Percentiles rank a stretch among this genome's conserved stretches.
phyloP scores from a whole-genome alignment of 2,329 filamentous ascomycete species.

The Incumbomyces delicatus region DNA sequence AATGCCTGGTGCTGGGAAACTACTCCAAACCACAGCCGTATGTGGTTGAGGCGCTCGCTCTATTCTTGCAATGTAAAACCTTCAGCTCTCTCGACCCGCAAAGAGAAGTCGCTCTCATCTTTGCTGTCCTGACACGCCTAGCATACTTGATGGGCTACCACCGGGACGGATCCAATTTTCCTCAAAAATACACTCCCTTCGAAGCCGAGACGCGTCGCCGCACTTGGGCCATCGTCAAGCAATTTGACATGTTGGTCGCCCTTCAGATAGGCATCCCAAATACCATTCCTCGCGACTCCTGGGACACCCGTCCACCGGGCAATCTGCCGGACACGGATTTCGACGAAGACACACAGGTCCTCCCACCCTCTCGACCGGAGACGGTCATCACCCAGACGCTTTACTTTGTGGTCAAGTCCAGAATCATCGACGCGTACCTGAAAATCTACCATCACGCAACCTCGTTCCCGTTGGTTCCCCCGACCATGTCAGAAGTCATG shows the following conservation, averaged over 20 bases:
- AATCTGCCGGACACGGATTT: slow-evolving; percentile 56
- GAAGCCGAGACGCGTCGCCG: slow-evolving; percentile 46
- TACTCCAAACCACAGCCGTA: slow-evolving; percentile 17
- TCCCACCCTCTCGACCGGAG: slow-evolving; percentile 46
- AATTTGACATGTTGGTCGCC: slow-evolving; percentile 52
- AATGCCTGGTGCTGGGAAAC: slow-evolving; percentile 45
- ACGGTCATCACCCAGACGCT: slow-evolving; percentile 34
- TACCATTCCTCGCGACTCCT: slow-evolving; percentile 51
- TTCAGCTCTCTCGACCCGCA: slow-evolving; percentile 43
- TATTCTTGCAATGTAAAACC: slow-evolving; percentile 46
- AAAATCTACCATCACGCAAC: slow-evolving; percentile 24
- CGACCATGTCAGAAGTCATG: slow-evolving; percentile 14
- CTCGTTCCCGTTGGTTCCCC: slow-evolving; percentile 15
- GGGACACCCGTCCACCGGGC: slow-evolving; percentile 48
- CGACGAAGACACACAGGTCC: slow-evolving; percentile 35
- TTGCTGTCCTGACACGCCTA: slow-evolving; percentile 47
- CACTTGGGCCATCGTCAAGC: slow-evolving; percentile 33
- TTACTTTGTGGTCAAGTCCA: slow-evolving; percentile 26
- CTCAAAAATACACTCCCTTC: slow-evolving; percentile 41
- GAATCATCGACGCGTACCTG: slow-evolving; percentile 21
- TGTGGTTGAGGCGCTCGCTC: slow-evolving; percentile 19
- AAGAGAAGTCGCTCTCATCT: slow-evolving; percentile 44
- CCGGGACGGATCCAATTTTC: slow-evolving; percentile 34
- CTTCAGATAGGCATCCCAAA: slow-evolving; percentile 57
- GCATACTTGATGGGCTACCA: slow-evolving; percentile 55